A percentile compares a stretch with the other conserved stretches of the same genome.
These are phyloP conservation scores for Pholiota microspora DNA, from an alignment of 768 basidiomycete genomes.

Conservation along the genomic window DNA sequence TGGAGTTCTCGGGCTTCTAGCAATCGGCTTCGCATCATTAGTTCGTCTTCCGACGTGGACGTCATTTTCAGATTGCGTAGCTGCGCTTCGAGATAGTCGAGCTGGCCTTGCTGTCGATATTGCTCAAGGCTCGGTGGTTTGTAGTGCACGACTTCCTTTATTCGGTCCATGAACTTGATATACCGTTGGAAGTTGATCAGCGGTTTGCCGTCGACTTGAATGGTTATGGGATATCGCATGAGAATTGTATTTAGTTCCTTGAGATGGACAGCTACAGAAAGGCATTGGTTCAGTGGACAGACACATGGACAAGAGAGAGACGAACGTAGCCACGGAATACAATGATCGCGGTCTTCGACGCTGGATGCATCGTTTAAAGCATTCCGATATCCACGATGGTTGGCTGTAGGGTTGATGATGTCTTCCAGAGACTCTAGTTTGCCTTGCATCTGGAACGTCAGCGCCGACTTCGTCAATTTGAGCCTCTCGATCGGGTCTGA, in stretches of 20 bases:
- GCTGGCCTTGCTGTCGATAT: constrained; percentile 29
- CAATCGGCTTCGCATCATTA: constrained; percentile 30
- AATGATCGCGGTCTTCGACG: constrained; percentile 21
- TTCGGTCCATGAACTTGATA: constrained; percentile 32
- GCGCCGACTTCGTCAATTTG: constrained; percentile 28
- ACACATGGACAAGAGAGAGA: neutral
- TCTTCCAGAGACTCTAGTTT: constrained; percentile 31
- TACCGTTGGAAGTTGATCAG: constrained; percentile 46
- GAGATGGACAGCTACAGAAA: constrained; percentile 35
- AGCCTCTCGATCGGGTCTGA: constrained; percentile 38
- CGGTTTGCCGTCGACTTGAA: constrained; percentile 28
- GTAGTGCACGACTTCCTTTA: constrained; percentile 31
- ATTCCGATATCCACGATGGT: constrained; percentile 36
- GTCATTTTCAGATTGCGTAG: constrained; percentile 28
- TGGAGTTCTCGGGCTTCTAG: constrained; percentile 27
- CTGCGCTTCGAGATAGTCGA: constrained; percentile 41
- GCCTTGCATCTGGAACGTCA: constrained; percentile 25
- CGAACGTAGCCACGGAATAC: constrained; percentile 43
- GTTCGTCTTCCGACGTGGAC: constrained; percentile 28
- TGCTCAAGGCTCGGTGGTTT: constrained; percentile 31
- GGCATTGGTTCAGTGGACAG: neutral
- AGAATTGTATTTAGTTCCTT: constrained; percentile 33
- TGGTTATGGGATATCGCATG: constrained; percentile 24
- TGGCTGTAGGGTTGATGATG: constrained; percentile 30
- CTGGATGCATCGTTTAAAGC: constrained; percentile 26